phyloP scores from a whole-genome alignment of 140 eudicot species.

The Flaveria floridana region DNA sequence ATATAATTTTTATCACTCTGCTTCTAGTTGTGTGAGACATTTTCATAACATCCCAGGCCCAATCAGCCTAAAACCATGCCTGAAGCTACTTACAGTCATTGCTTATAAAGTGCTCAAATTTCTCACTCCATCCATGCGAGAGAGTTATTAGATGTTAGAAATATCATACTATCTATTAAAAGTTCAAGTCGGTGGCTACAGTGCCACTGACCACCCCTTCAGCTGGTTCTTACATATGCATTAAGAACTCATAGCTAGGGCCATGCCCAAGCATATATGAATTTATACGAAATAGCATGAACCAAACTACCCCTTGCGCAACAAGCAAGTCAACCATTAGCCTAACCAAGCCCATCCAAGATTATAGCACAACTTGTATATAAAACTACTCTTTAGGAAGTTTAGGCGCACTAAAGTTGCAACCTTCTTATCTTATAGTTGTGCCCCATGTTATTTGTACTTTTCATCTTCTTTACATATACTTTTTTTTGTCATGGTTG shows the following conservation, averaged over 20 bases:
- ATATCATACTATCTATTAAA: too few species aligned
- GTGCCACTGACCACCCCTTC: too few species aligned
- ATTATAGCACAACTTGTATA: not conserved
- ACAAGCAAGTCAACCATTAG: not conserved
- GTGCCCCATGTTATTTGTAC: not conserved
- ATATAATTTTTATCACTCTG: not conserved
- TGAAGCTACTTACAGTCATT: not conserved
- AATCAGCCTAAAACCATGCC: not conserved
- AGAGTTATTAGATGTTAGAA: not conserved
- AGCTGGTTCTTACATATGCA: not conserved
- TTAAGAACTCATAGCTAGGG: not conserved
- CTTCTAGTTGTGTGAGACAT: slow-evolving; percentile 6
- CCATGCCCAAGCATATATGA: not conserved
- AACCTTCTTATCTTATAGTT: not conserved
- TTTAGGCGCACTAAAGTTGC: slow-evolving; percentile 11
- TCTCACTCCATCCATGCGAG: not conserved
- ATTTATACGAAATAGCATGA: not conserved
- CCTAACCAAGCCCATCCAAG: not conserved
- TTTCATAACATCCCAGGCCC: not conserved
- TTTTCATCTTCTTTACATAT: not conserved
- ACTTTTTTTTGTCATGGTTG: slow-evolving; percentile 2
- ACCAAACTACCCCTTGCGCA: not conserved
- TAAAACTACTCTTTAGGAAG: slow-evolving; percentile 15
- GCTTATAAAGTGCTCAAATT: not conserved
- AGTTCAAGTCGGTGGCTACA: too few species aligned